phyloP scores from a whole-genome alignment of 2,329 filamentous ascomycete genomes.

The Trichoderma aggressivum region DNA sequence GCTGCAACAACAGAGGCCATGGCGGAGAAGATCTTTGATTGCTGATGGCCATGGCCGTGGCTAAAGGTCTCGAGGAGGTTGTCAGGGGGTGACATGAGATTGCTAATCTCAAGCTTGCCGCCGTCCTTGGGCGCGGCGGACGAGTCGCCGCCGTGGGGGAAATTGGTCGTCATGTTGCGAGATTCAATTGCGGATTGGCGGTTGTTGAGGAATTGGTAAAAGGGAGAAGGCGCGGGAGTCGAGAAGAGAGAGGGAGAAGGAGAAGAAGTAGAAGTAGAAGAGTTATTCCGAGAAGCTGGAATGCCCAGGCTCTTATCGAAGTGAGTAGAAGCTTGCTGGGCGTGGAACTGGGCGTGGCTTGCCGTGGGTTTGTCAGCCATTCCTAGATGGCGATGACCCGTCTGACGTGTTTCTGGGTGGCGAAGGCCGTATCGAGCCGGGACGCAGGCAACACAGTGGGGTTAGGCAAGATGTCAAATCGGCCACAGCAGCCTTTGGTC shows the following conservation, averaged over 20 bases:
- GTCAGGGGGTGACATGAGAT: constrained; percentile 61
- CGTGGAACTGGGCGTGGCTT: constrained; percentile 19
- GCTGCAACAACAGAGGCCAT: not conserved
- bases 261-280: constrained; percentile 19
- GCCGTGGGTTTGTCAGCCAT: constrained; percentile 38
- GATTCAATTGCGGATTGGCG: constrained; percentile 12
- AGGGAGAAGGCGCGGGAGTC: constrained; percentile 13
- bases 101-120: constrained; percentile 51
- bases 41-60: not conserved
- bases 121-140: constrained; percentile 23
- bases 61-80: constrained; percentile 53
- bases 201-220: not conserved
- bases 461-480: constrained; percentile 4
- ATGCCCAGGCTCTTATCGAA: constrained; percentile 30
- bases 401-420: constrained; percentile 19
- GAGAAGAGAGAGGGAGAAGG: constrained; percentile 19
- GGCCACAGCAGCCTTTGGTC: constrained; percentile 12
- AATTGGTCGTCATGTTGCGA: constrained; percentile 29
- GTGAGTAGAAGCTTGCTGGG: constrained; percentile 30
- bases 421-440: constrained; percentile 15
- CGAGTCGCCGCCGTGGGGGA: constrained; percentile 23
- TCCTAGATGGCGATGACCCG: constrained; percentile 24
- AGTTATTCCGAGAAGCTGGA: constrained; percentile 13
- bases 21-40: constrained; percentile 7
- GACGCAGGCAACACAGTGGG: constrained; percentile 15